Base-by-base conservation (phyloP, 768 basidiomycete species). In the Exsudoporus frostii region DNA sequence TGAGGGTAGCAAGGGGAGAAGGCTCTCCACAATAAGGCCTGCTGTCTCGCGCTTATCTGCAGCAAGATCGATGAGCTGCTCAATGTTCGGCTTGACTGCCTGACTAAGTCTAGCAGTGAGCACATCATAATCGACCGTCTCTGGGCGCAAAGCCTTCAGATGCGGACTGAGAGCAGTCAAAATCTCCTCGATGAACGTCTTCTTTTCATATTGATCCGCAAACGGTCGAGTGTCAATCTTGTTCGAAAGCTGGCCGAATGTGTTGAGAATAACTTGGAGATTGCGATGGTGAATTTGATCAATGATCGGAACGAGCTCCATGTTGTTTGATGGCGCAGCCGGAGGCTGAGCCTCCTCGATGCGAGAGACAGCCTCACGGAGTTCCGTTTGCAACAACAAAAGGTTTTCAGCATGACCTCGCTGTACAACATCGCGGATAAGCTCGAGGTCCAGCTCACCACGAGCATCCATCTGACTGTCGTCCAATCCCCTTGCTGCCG, bases 41-140 rank as follows among this genome's bases (percentile, higher is more conserved):
- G 91, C 91, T 4, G 91, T 93, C 70, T 93, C 91, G 33, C 88
- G 80, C 67, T 93, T 93, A 66, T 93, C 91, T 0, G 88, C 90
- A 25, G 91, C 86, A 45, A 93, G 79, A 65, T 93, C 91, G 56
- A 93, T 93, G 54, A 93, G 83, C 59, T 93, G 90, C 2, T 89
- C 82, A 24, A 93, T 91, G 58, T 92, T 87, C 7, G 91, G 91
- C 61, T 92, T 92, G 63, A 93, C 91, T 0, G 91, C 88, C 67
- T 93, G 88, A 22, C 86, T 79, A 15, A 93, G 81, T 60, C 83
- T 82, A 41, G 74, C 76, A 2, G 91, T 93, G 53, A 93, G 73
- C 58, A 79, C 76, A 33, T 91, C 88, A 61, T 92, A 90, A 64
- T 93, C 90, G 44, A 93, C 76, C 13, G 83, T 74, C 48, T 89